Conservation (phyloP, 2,329 filamentous ascomycete species). For the Leptographium radiaticola region DNA sequence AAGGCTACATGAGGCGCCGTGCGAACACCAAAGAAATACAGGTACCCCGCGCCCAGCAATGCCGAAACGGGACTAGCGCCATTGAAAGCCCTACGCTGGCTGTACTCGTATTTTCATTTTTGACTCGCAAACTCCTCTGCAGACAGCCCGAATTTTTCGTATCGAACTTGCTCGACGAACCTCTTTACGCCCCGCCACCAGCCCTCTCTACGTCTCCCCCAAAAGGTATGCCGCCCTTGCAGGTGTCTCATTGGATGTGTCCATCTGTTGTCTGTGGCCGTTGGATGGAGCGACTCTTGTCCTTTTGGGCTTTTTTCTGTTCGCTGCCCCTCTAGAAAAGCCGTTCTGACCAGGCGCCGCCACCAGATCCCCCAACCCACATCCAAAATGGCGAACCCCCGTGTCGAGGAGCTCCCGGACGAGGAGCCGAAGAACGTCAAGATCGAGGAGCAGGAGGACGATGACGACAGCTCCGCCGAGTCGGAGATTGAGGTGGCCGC, state of each 20-base stretch:
- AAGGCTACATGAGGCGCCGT: neutral
- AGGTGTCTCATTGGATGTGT: no score
- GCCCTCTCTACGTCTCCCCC: neutral
- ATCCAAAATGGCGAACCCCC: slow-evolving; percentile 82
- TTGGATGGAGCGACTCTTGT: no score
- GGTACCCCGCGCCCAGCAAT: neutral
- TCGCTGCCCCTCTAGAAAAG: no score
- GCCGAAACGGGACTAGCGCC: slow-evolving; percentile 5
- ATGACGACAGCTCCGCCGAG: slow-evolving; percentile 55
- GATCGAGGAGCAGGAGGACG: slow-evolving; percentile 60
- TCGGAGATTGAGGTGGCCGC: slow-evolving; percentile 65
- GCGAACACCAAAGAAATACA: neutral
- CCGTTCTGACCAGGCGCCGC: no score
- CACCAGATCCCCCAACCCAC: neutral
- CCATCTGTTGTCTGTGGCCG: no score
- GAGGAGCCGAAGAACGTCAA: slow-evolving; percentile 74
- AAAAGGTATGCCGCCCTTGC: neutral
- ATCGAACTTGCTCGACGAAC: neutral
- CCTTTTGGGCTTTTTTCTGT: no score
- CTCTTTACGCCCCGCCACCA: neutral
- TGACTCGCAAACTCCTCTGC: neutral
- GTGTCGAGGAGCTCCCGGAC: slow-evolving; percentile 94
- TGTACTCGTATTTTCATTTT: slow-evolving; percentile 6
- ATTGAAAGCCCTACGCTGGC: slow-evolving; percentile 5
- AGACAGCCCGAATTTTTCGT: neutral